These are phyloP conservation scores for Myxozyma sirexii DNA, from an alignment of 805 yeast genomes.

Conservation along the genomic window DNA sequence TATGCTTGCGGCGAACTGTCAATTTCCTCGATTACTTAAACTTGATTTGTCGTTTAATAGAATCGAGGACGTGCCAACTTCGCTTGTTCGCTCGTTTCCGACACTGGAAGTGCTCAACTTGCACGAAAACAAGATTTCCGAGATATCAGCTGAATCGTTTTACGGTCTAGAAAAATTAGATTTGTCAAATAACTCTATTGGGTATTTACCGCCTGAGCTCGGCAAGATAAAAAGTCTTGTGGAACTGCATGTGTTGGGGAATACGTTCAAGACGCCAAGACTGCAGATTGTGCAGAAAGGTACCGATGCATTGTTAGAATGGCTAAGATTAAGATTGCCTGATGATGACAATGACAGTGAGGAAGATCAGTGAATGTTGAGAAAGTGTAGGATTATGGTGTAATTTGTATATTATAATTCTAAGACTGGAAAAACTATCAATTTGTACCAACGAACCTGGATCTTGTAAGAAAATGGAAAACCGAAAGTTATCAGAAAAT, in stretches of 20 bases:
- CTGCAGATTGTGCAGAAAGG: slow-evolving; percentile 32
- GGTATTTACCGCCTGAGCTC: slow-evolving; percentile 28
- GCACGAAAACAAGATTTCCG: slow-evolving; percentile 29
- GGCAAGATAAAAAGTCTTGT: slow-evolving; percentile 26
- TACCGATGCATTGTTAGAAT: slow-evolving; percentile 32
- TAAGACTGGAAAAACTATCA: too few species aligned
- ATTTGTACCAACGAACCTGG: too few species aligned
- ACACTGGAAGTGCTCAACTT: slow-evolving; percentile 28
- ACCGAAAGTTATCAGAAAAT: too few species aligned
- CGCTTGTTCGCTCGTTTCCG: slow-evolving; percentile 22
- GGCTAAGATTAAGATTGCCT: slow-evolving; percentile 27
- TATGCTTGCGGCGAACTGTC: slow-evolving; percentile 20
- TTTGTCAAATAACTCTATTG: slow-evolving; percentile 30
- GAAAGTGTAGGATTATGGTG: not conserved
- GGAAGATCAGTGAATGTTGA: not conserved
- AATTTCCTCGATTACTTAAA: slow-evolving; percentile 13
- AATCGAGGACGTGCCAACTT: slow-evolving; percentile 20
- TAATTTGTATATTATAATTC: not conserved
- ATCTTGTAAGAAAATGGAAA: too few species aligned
- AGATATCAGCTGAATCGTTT: slow-evolving; percentile 23
- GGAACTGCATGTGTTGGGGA: slow-evolving; percentile 29
- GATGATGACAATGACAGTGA: not conserved
- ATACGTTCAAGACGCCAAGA: slow-evolving; percentile 30
- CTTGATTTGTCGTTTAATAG: slow-evolving; percentile 30
- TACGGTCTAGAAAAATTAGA: slow-evolving; percentile 27